A percentile compares a stretch with the other conserved stretches of the same genome.
These are phyloP conservation scores for Tubosaeta brunneosetosa DNA, from an alignment of 768 basidiomycete species.

Conservation along the genomic window DNA sequence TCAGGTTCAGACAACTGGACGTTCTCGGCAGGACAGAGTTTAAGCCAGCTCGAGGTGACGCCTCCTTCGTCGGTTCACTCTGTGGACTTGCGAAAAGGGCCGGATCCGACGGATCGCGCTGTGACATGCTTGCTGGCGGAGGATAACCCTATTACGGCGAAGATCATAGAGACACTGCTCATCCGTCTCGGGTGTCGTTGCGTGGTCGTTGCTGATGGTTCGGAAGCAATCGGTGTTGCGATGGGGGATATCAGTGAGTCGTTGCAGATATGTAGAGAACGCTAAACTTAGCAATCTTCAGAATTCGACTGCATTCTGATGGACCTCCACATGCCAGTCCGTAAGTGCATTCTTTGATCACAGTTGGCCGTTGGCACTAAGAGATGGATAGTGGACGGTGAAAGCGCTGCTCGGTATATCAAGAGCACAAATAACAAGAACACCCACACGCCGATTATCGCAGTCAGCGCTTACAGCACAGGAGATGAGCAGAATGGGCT, in stretches of 20 bases:
- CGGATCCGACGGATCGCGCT: slow-evolving; percentile 79
- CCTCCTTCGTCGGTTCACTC: slow-evolving; percentile 85
- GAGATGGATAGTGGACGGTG: slow-evolving; percentile 70
- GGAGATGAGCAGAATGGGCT: slow-evolving; percentile 64
- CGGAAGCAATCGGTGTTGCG: slow-evolving; percentile 94
- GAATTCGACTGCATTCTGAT: slow-evolving; percentile 96
- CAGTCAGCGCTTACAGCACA: slow-evolving; percentile 84
- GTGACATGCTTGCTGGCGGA: slow-evolving; percentile 94
- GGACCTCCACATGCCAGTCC: slow-evolving; percentile 92
- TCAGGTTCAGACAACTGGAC: slow-evolving; percentile 73
- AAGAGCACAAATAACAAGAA: slow-evolving; percentile 97
- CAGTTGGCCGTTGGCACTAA: slow-evolving; percentile 6
- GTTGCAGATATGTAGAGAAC: background rate
- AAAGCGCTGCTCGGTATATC: slow-evolving; percentile 95
- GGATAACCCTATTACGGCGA: slow-evolving; percentile 96
- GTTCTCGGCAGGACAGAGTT: slow-evolving; percentile 50
- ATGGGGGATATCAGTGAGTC: slow-evolving; percentile 95
- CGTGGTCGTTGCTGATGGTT: slow-evolving; percentile 93
- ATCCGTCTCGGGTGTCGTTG: slow-evolving; percentile 93
- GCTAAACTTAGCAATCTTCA: slow-evolving; percentile 29
- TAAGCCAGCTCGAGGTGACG: slow-evolving; percentile 54
- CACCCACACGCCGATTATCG: slow-evolving; percentile 85
- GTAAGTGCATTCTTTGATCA: slow-evolving; percentile 44
- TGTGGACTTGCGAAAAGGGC: slow-evolving; percentile 70
- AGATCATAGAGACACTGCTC: slow-evolving; percentile 93